Conservation (phyloP, 2,329 filamentous ascomycete species). For the Cladosporium sp. region DNA sequence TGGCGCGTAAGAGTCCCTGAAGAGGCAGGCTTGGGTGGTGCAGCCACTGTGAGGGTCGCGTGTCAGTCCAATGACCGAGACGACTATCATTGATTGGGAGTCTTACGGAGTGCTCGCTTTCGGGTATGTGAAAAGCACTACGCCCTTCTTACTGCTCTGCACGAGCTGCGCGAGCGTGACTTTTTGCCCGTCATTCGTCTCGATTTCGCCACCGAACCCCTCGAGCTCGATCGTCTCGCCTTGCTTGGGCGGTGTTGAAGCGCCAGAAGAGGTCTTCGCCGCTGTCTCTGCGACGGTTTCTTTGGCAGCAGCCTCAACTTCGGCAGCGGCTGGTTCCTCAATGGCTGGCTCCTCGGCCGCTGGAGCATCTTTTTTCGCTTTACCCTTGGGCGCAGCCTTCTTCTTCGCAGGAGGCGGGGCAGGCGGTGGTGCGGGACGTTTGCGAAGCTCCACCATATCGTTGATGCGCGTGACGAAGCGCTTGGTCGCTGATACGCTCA, state of each 20-base stretch:
- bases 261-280: constrained; percentile 10
- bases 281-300: constrained; percentile 5
- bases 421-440: constrained; percentile 52
- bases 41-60: constrained; percentile 46
- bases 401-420: constrained; percentile 44
- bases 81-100: not conserved
- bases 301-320: not conserved
- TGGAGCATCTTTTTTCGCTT: constrained; percentile 22
- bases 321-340: constrained; percentile 12
- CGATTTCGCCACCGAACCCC: constrained; percentile 61
- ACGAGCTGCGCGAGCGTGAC: constrained; percentile 75
- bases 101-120: constrained; percentile 72
- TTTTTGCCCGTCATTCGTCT: constrained; percentile 77
- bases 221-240: constrained; percentile 50
- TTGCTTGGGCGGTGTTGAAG: constrained; percentile 28
- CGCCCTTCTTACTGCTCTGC: constrained; percentile 73
- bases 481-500: not conserved
- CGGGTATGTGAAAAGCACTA: constrained; percentile 92
- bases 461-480: not conserved
- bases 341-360: constrained; percentile 16
- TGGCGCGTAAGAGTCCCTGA: constrained; percentile 75
- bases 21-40: constrained; percentile 87
- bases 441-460: constrained; percentile 54
- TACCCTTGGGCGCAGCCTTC: constrained; percentile 32
- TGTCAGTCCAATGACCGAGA: constrained; percentile 55